A percentile compares a stretch with the other conserved stretches of the same genome.
phyloP scores from a whole-genome alignment of 139 green algal genomes.

The Chlamydomonas incerta region DNA sequence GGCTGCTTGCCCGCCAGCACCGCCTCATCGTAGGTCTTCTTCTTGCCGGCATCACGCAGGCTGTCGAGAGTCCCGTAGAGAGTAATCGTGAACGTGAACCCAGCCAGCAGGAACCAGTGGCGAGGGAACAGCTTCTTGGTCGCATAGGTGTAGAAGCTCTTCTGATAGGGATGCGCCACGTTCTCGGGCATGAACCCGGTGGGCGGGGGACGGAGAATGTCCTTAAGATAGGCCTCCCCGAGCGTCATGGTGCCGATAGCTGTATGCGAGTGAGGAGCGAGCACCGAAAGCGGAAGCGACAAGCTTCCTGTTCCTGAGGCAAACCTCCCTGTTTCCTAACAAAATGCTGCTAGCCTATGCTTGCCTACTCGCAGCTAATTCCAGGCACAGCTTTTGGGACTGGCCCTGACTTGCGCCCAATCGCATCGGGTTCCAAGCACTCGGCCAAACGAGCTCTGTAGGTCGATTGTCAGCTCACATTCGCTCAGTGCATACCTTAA shows the following conservation, averaged over 20 bases:
- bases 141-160: conserved; percentile 63
- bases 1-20: conserved; percentile 54
- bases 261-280: neutral
- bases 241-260: conserved; percentile 47
- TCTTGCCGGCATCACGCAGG: conserved; percentile 54
- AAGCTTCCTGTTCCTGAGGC: neutral
- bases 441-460: too few relatives aligned
- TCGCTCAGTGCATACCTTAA: too few relatives aligned
- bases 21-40: conserved; percentile 64
- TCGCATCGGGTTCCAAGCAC: too few relatives aligned
- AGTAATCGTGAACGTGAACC: conserved; percentile 58
- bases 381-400: neutral
- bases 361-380: neutral
- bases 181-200: conserved; percentile 55
- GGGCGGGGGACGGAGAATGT: conserved; percentile 63
- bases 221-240: conserved; percentile 54
- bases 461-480: too few relatives aligned
- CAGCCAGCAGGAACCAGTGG: conserved; percentile 62
- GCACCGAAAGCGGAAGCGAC: too few relatives aligned
- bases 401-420: too few relatives aligned
- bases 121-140: conserved; percentile 62
- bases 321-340: neutral
- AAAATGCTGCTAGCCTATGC: too few relatives aligned
- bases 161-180: conserved; percentile 67
- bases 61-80: conserved; percentile 59